Conservation (phyloP, 2,329 filamentous ascomycete species). For the Apiospora sp. region DNA sequence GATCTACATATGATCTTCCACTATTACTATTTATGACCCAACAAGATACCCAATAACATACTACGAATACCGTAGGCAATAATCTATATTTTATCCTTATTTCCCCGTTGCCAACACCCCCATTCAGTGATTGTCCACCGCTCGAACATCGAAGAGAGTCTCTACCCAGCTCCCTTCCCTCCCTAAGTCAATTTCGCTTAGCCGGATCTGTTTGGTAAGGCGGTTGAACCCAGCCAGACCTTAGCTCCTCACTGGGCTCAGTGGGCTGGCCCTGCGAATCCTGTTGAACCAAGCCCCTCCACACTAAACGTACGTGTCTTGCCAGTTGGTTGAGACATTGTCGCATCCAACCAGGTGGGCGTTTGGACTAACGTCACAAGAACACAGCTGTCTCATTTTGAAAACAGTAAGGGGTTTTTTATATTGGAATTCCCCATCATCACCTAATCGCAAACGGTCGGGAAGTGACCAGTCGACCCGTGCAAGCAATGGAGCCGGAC, state of each 20-base stretch:
- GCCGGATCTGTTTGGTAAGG: not conserved
- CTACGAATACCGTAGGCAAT: not conserved
- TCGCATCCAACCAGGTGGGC: slow-evolving; percentile 1
- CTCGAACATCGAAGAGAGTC: not conserved
- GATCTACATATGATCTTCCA: not conserved
- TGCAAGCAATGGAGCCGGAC: not conserved
- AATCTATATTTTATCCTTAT: not conserved
- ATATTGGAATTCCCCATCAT: not conserved
- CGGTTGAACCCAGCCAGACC: not conserved
- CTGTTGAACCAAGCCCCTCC: not conserved
- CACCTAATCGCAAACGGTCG: not conserved
- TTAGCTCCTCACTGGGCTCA: not conserved
- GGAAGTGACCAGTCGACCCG: too few species aligned
- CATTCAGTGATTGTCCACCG: not conserved
- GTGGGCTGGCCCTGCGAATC: too few species aligned
- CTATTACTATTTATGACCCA: not conserved
- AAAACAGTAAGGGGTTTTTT: not conserved
- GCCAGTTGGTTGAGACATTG: slow-evolving; percentile 5
- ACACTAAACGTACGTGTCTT: slow-evolving; percentile 2
- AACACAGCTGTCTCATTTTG: not conserved
- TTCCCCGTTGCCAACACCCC: too few species aligned
- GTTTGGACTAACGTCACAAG: not conserved
- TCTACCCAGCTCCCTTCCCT: not conserved
- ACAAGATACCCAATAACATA: not conserved
- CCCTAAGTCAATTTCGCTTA: not conserved